phyloP scores from a whole-genome alignment of 2,329 filamentous ascomycete species.

The Trichophyton equinum region DNA sequence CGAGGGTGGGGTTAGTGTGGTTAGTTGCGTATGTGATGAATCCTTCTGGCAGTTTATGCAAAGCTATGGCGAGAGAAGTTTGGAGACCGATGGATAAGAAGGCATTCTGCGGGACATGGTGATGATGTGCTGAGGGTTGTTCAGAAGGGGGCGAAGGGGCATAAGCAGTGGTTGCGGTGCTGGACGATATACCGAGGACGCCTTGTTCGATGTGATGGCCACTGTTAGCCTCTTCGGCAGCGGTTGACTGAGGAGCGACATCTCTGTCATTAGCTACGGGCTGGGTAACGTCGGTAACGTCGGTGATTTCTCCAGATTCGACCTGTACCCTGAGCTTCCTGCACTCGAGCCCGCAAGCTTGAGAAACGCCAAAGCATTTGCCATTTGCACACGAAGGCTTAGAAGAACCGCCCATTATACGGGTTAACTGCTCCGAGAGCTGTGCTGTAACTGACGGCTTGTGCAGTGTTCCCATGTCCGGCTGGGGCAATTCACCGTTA shows the following conservation, averaged over 20 bases:
- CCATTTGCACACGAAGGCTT: constrained; percentile 40
- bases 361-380: constrained; percentile 49
- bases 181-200: not conserved
- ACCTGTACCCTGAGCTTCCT: constrained; percentile 34
- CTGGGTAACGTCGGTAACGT: constrained; percentile 1
- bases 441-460: constrained; percentile 7
- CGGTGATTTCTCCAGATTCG: not conserved
- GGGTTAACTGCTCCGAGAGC: constrained; percentile 9
- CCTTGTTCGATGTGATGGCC: not conserved
- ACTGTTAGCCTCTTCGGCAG: not conserved
- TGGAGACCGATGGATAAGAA: constrained; percentile 93
- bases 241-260: not conserved
- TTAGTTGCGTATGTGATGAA: constrained; percentile 94
- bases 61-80: constrained; percentile 83
- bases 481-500: not conserved
- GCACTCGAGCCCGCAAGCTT: constrained; percentile 50
- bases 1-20: constrained; percentile 79
- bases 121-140: constrained; percentile 53
- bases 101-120: constrained; percentile 87
- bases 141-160: constrained; percentile 17
- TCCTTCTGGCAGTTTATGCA: constrained; percentile 86
- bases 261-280: not conserved
- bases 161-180: constrained; percentile 4
- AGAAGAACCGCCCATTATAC: constrained; percentile 8
- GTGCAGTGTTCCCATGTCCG: not conserved